Evolutionary conservation across 305 asterid species (phyloP).

Genomic region (Rubia balearica): DNA sequence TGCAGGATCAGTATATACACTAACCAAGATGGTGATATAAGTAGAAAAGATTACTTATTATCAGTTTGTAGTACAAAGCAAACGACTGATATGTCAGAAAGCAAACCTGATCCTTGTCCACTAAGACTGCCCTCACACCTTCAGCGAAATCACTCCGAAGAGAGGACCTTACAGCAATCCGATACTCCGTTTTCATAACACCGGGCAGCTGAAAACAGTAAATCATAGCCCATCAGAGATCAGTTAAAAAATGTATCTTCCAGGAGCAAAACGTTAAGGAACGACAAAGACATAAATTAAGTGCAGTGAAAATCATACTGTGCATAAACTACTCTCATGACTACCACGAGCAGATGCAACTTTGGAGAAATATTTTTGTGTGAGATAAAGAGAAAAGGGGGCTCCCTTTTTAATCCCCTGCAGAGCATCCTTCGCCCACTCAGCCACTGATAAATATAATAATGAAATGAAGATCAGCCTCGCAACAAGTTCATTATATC

Average conservation of each 20-base stretch:
- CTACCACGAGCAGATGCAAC: constrained; percentile 66
- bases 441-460: constrained; percentile 54
- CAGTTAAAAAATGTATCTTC: background rate
- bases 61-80: background rate
- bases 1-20: background rate
- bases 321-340: constrained; percentile 46
- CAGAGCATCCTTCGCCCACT: constrained; percentile 93
- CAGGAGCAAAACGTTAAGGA: constrained; percentile 9
- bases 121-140: constrained; percentile 95
- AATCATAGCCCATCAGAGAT: background rate
- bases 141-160: constrained; percentile 76
- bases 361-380: constrained; percentile 59
- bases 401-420: constrained; percentile 89
- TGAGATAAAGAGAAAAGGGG: constrained; percentile 82
- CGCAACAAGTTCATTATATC: background rate
- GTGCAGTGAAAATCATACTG: constrained; percentile 33
- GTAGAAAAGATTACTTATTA: background rate
- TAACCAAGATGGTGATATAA: background rate
- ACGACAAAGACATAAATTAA: constrained; percentile 10
- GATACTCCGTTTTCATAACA: constrained; percentile 85
- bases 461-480: constrained; percentile 13
- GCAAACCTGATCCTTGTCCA: constrained; percentile 93
- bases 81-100: constrained; percentile 10
- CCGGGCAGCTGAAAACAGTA: constrained; percentile 51
- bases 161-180: constrained; percentile 75